Evolutionary conservation across 305 asterid genomes (phyloP).

Genomic region (Rubia tinctorum): DNA sequence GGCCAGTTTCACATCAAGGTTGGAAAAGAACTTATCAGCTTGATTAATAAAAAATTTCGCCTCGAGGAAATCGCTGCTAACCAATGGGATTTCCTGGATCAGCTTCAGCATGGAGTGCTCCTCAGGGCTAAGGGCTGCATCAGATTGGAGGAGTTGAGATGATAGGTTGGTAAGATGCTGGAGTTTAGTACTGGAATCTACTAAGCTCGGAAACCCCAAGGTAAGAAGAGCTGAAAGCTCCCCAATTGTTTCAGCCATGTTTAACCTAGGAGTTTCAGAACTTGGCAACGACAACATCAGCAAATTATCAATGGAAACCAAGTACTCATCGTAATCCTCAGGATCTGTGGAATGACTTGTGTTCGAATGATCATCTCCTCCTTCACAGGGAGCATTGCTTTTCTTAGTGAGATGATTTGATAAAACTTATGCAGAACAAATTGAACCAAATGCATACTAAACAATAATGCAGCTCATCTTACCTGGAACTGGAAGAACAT

Average conservation of each 20-base stretch:
- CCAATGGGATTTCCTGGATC: constrained; percentile 20
- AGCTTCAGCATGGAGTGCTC: constrained; percentile 26
- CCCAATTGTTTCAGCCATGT: constrained; percentile 13
- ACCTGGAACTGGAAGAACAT: too few species aligned
- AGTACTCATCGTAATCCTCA: constrained; percentile 21
- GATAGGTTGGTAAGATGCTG: constrained; percentile 11
- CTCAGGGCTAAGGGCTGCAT: constrained; percentile 18
- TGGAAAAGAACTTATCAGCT: constrained; percentile 26
- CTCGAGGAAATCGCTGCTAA: constrained; percentile 18
- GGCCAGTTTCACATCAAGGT: constrained; percentile 21
- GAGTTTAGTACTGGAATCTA: constrained; percentile 12
- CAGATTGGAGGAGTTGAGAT: constrained; percentile 23
- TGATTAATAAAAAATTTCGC: constrained; percentile 10
- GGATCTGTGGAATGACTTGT: constrained; percentile 1
- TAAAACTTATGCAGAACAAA: not conserved
- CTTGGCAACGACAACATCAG: constrained; percentile 8
- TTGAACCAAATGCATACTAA: too few species aligned
- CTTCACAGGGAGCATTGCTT: not conserved
- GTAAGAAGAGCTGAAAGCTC: constrained; percentile 22
- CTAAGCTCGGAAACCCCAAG: constrained; percentile 18
- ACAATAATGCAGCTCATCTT: too few species aligned
- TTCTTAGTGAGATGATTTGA: too few species aligned
- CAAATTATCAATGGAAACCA: constrained; percentile 24
- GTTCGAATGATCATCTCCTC: not conserved
- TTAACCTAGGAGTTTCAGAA: not conserved